phyloP scores from a whole-genome alignment of 2,329 filamentous ascomycete genomes.

The Biscogniauxia sp. region DNA sequence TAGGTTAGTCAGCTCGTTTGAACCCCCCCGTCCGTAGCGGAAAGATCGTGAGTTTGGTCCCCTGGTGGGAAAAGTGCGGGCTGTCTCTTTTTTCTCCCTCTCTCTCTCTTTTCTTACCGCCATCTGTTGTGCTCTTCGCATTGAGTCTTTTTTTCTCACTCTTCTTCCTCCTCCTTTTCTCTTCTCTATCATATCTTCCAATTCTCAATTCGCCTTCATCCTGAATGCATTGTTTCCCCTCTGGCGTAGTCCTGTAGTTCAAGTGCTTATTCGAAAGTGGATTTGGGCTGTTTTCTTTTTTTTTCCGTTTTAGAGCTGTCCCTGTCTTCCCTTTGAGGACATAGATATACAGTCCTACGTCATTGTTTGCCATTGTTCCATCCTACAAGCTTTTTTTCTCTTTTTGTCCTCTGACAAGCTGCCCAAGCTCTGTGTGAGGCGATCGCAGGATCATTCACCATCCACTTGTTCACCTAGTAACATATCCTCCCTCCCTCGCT shows the following conservation, averaged over 20 bases:
- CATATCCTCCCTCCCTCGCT: background rate
- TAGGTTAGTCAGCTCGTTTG: background rate
- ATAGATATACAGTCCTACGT: conserved; percentile 18
- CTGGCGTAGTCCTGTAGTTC: conserved; percentile 1
- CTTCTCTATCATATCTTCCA: background rate
- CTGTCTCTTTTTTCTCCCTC: conserved; percentile 14
- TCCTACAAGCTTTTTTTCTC: background rate
- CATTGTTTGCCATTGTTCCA: conserved; percentile 17
- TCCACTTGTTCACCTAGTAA: background rate
- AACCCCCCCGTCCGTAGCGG: conserved; percentile 3
- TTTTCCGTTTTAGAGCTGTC: background rate
- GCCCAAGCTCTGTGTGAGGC: background rate
- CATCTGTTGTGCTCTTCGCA: background rate
- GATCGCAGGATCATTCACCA: background rate
- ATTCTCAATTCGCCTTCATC: background rate
- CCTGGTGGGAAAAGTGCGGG: conserved; percentile 20
- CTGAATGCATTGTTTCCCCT: conserved; percentile 10
- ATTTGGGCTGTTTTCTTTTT: too few species aligned
- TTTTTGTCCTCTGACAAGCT: background rate
- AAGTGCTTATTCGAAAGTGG: conserved; percentile 6
- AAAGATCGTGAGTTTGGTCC: conserved; percentile 27
- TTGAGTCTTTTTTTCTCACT: background rate
- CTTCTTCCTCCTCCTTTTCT: conserved; percentile 1
- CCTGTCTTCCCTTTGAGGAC: conserved; percentile 11
- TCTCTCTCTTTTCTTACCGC: conserved; percentile 13